A percentile compares a stretch with the other conserved stretches of the same genome.
phyloP scores from a whole-genome alignment of 2,329 filamentous ascomycete genomes.

The Xylariomycetidae sp. region DNA sequence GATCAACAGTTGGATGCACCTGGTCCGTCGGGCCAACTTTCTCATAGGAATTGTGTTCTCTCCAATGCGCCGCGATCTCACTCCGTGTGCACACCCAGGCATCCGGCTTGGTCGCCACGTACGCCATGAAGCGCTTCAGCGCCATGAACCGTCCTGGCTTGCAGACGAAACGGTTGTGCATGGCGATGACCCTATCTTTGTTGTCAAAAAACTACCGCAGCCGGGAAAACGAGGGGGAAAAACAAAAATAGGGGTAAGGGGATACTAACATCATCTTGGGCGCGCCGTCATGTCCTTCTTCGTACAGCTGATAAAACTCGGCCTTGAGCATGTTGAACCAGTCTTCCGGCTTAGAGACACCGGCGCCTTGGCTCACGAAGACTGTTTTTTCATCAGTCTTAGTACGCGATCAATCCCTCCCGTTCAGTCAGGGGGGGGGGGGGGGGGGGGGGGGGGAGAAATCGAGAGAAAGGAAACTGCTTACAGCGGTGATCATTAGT shows the following conservation, averaged over 20 bases:
- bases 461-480: too few relatives aligned
- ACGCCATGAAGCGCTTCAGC: not conserved
- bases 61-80: not conserved
- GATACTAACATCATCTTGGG: not conserved
- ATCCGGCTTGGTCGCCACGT: not conserved
- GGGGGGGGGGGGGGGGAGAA: too few relatives aligned
- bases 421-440: too few relatives aligned
- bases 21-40: not conserved
- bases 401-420: too few relatives aligned
- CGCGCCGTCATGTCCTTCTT: not conserved
- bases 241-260: too few relatives aligned
- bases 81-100: not conserved
- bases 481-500: not conserved
- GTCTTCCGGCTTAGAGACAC: not conserved
- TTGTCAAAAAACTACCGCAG: too few relatives aligned
- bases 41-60: not conserved
- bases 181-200: not conserved
- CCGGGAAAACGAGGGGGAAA: too few relatives aligned
- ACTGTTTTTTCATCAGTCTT: too few relatives aligned
- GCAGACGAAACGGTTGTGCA: not conserved
- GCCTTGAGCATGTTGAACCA: not conserved
- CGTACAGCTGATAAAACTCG: not conserved
- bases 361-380: not conserved
- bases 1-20: not conserved
- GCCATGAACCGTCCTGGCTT: not conserved